These are phyloP conservation scores for Lagenaria siceraria DNA, from an alignment of 306 rosid species.

Conservation along the genomic window DNA sequence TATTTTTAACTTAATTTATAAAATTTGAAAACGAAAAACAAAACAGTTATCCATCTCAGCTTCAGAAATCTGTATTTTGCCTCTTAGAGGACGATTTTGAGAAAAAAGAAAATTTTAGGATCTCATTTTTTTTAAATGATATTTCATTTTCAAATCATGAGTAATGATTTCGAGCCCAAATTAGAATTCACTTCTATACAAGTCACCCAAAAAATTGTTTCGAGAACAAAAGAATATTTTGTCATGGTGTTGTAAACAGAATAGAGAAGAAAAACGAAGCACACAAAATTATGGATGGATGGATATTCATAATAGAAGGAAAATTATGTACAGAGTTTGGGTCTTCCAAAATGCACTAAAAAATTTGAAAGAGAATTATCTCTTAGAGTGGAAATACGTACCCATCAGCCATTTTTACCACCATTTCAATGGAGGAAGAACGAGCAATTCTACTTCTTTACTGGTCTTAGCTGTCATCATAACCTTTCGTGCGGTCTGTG, in stretches of 20 bases:
- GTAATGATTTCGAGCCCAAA: neutral
- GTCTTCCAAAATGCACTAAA: neutral
- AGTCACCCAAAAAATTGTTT: neutral
- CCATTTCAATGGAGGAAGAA: neutral
- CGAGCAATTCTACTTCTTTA: neutral
- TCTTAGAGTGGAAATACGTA: neutral
- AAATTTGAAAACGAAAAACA: too few species aligned
- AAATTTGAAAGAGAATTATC: neutral
- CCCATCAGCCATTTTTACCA: neutral
- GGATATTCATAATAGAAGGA: neutral
- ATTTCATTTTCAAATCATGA: neutral
- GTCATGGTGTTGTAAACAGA: neutral
- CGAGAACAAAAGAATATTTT: neutral
- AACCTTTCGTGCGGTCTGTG: neutral
- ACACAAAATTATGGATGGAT: neutral
- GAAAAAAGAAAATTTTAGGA: too few species aligned
- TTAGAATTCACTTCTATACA: neutral
- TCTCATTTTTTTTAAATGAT: too few species aligned
- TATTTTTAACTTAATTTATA: too few species aligned
- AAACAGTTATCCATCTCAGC: too few species aligned
- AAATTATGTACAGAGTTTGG: neutral
- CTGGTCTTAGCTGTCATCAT: neutral
- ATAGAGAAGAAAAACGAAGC: neutral
- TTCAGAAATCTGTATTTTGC: too few species aligned
- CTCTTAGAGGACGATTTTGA: too few species aligned